Conservation (phyloP, 2,329 filamentous ascomycete genomes). For the Colletotrichum incanum region DNA sequence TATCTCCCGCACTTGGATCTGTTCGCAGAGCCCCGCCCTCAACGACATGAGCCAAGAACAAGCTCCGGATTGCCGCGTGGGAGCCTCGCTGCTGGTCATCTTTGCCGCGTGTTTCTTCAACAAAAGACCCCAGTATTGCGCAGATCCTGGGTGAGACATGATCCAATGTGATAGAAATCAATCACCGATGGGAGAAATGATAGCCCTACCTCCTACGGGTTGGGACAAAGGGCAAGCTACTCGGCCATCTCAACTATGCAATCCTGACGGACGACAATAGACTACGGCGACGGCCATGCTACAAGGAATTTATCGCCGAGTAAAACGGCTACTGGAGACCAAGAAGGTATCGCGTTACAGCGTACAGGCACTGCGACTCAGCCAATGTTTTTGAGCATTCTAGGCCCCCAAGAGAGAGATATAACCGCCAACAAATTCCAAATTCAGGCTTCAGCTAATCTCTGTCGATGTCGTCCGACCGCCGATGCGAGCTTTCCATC, state of each 20-base stretch:
- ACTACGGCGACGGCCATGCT: neutral
- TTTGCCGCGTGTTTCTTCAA: constrained; percentile 1
- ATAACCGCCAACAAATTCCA: neutral
- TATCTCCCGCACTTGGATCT: neutral
- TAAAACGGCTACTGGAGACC: too few relatives aligned
- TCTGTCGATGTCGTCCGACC: constrained; percentile 19
- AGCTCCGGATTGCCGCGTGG: constrained; percentile 10
- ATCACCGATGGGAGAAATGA: neutral
- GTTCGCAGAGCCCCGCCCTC: neutral
- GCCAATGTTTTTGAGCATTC: neutral
- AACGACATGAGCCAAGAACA: neutral
- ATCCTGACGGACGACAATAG: neutral
- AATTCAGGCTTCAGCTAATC: neutral
- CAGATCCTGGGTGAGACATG: neutral
- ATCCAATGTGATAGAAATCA: neutral
- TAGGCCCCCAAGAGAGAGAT: neutral
- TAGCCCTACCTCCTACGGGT: neutral
- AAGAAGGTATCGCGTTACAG: neutral
- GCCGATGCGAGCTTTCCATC: constrained; percentile 37
- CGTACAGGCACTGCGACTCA: neutral
- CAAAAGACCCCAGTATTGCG: neutral
- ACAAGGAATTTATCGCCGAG: neutral
- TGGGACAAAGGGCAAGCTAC: neutral
- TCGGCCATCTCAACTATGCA: neutral
- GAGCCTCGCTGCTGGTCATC: neutral